Evolutionary conservation across 371 early-diverging fungal genomes (phyloP), one percentile per base, ranked within the genome.

Genomic region (Mucor circinelloides): DNA sequence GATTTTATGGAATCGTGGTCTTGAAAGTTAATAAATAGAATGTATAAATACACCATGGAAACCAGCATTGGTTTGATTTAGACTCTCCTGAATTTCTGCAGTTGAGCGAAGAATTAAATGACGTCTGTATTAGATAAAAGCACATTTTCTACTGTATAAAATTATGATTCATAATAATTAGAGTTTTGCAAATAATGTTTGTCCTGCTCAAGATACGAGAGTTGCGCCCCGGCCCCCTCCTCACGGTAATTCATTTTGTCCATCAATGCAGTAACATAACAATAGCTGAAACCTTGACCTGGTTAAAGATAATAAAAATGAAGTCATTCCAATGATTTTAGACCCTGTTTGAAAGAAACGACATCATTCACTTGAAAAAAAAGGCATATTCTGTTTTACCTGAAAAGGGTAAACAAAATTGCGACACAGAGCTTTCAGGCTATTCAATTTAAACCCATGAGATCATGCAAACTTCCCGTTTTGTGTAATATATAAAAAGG

Each of bases 331-430:
- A 46, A 15, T 21, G 8, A 27, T 25, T 52, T 52, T 52, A 52
- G 23, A 52, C 46, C 46, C 46, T 46, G 46, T 9, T 46, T 4
- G 46, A 46, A 19, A 46, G 21, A 46, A 46, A 46, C 21, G 46
- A 46, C 21, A 46, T 46, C n/a, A 46, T 46, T 21, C 21, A 25
- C 30, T 25, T 10, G 13, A 55, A 55, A 30, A 28, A 55, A 46
- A 19, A 46, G 9, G 40, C 40, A 17, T 40, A 40, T 40, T 40
- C 27, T 25, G 15, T 52, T 52, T 52, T 52, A 52, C 52, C 52
- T 52, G 52, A 52, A 52, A 52, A 54, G 38, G 63, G 52, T 54
- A 54, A 63, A 63, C 23, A 21, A 50, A 62, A 30, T 62, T 48
- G 62, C 62, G 62, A 15, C 32, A 32, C 27, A 48, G 3, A 46